A percentile compares a stretch with the other conserved stretches of the same genome.
These are phyloP conservation scores for Ophiocordyceps camponoti-leonardi DNA, from an alignment of 2,329 filamentous ascomycete species.

Conservation along the genomic window DNA sequence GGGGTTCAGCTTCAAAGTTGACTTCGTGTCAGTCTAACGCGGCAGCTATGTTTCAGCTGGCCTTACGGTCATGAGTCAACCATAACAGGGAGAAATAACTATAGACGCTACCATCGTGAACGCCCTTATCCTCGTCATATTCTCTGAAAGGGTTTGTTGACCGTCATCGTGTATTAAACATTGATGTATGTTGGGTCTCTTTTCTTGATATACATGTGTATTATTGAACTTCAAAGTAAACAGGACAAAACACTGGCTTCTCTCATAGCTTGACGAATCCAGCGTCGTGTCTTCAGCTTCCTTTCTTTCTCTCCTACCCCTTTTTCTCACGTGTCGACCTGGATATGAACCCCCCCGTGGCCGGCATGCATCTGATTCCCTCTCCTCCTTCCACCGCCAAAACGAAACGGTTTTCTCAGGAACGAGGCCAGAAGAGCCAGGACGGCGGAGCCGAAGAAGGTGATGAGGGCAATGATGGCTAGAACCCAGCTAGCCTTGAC, in stretches of 20 bases:
- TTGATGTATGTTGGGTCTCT: not conserved
- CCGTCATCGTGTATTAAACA: not conserved
- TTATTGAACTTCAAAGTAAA: not conserved
- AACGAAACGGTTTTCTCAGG: not conserved
- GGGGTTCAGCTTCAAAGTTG: not conserved
- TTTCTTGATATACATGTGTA: not conserved
- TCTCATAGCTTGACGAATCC: not conserved
- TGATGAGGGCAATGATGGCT: not conserved
- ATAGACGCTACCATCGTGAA: too few species aligned
- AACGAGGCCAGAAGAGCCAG: not conserved
- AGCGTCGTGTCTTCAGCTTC: not conserved
- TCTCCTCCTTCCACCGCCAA: not conserved
- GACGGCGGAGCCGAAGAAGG: not conserved
- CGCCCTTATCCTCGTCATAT: too few species aligned
- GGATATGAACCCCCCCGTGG: not conserved
- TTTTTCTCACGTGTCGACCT: not conserved
- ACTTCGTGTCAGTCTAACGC: not conserved
- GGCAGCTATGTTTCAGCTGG: not conserved
- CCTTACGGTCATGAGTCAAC: too few species aligned
- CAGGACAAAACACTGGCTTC: not conserved
- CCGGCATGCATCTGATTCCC: not conserved
- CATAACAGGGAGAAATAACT: too few species aligned
- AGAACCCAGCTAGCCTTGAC: not conserved
- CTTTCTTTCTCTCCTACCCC: not conserved
- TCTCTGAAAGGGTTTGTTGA: too few species aligned